Base-by-base conservation (phyloP, 225 moss, liverwort and hornwort species). In the Marchantia paleacea region DNA sequence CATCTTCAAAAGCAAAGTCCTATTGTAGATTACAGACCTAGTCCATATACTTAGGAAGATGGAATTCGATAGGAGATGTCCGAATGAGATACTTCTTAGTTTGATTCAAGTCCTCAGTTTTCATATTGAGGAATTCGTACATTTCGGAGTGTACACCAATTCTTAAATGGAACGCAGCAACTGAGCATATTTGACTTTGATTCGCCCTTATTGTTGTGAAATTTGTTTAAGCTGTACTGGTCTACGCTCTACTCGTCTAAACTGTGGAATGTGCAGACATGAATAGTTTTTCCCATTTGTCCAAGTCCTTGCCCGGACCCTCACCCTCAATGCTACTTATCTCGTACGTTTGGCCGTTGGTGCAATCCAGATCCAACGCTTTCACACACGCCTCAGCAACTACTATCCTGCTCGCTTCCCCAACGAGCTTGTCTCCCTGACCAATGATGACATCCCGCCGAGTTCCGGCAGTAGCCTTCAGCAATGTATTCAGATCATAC, bases 341-440 rank as follows among this genome's bases (percentile, higher is more conserved):
- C 80, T 95, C 99, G 80, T 92, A 99, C 5, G 89, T 89, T 88
- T 99, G 92, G 73, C 91, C 91, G 81, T 89, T 50, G 52, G 95
- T 94, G 76, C 84, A 92, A 6, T 90, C 90, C 68, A 94, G 87
- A 79, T 92, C 86, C 58, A 99, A 76, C 54, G 89, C 90, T 87
- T 92, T 90, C 55, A 99, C 83, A 84, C 95, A 99, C 79, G 95
- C 93, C 87, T 95, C 99, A 52, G 99, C 99, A 57, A 99, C 87
- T 72, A 89, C 89, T 60, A 99, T 72, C 78, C 99, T 89, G 88
- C 94, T 95, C 69, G 99, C 91, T 86, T 94, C 91, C 48, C 99
- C 99, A 10, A 88, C 88, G 74, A 99, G 82, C 68, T 83, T 89
- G 81, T 99, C 99, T 70, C 99, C 99, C 92, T 99, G 94, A 3